Base-by-base conservation (phyloP, 2,329 filamentous ascomycete species). In the Claviceps sp. region DNA sequence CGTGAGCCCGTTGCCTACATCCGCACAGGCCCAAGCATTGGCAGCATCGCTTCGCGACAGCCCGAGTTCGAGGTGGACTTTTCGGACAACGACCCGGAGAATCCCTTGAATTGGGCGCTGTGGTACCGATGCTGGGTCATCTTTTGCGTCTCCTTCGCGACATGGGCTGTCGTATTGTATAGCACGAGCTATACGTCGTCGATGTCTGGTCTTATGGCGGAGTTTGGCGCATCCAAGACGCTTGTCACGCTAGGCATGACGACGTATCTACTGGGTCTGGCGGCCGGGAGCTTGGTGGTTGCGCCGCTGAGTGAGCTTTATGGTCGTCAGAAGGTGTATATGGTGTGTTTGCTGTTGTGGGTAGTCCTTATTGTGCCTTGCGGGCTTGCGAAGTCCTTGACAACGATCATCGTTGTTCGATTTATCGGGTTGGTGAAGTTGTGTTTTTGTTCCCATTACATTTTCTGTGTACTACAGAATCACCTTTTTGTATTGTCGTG, bases 131-230 rank as follows among this genome's bases (percentile, higher is more conserved):
- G 61, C 45, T 75, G 69, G 68, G 63, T 64, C 50, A 64, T 73
- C 49, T 64, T 69, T 67, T 72, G 60, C 54, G 66, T 75, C 47
- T 72, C 71, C 37, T 72, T 68, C 52, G 68, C 69, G 5, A 71
- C 70, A 1, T 75, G 72, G 73, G 65, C 71, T 20, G 64, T 73
- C n/a, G 82, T 88, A 16, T 63, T 88, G 45, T 88, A 89, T 62
- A 88, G 83, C 46, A 93, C 88, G 0, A 83, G 79, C 49, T 94
- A 93, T 63, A 88, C 87, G 1, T 79, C 82, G 0, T 83, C 82
- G 2, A 79, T 86, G 37, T 76, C 79, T 0, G 82, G 85, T 0
- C 78, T 94, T 65, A 78, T 80, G 60, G 64, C 72, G 14, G 82
- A 87, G 49, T 91, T 88, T 58, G 67, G 74, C 39, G 71, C 80